Evolutionary conservation across 2,329 filamentous ascomycete species (phyloP).

Genomic region (Ascochyta koolunga): DNA sequence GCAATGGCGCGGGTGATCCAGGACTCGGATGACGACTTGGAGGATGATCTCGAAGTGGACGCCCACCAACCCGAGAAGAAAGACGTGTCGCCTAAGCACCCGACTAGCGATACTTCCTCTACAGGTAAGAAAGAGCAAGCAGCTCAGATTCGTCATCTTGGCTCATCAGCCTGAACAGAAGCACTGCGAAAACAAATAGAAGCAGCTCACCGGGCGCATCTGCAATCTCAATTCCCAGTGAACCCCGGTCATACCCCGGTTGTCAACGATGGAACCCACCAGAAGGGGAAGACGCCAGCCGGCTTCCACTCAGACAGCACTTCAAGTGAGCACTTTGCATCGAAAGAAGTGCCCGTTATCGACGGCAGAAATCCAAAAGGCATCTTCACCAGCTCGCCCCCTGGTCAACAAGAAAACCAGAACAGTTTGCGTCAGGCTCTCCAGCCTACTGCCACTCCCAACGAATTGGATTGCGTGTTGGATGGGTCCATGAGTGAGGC

Average conservation of each 20-base stretch:
- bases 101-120: constrained; percentile 10
- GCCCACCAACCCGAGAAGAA: constrained; percentile 13
- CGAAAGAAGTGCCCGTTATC: constrained; percentile 9
- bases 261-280: background rate
- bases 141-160: too few species aligned
- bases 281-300: background rate
- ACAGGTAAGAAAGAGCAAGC: constrained; percentile 4
- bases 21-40: constrained; percentile 47
- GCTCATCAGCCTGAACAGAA: background rate
- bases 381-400: constrained; percentile 11
- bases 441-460: background rate
- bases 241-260: constrained; percentile 9
- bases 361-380: constrained; percentile 20
- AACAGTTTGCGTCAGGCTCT: background rate
- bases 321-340: background rate
- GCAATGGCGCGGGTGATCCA: constrained; percentile 40
- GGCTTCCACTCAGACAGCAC: background rate
- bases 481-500: constrained; percentile 44
- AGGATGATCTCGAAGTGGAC: constrained; percentile 36
- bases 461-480: constrained; percentile 26
- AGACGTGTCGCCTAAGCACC: constrained; percentile 24
- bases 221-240: constrained; percentile 21
- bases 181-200: constrained; percentile 23
- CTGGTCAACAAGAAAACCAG: background rate
- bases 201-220: constrained; percentile 33